A percentile compares a stretch with the other conserved stretches of the same genome.
These are phyloP conservation scores for Umbelopsis isabellina DNA, from an alignment of 192 early-diverging fungal genomes.

Conservation along the genomic window DNA sequence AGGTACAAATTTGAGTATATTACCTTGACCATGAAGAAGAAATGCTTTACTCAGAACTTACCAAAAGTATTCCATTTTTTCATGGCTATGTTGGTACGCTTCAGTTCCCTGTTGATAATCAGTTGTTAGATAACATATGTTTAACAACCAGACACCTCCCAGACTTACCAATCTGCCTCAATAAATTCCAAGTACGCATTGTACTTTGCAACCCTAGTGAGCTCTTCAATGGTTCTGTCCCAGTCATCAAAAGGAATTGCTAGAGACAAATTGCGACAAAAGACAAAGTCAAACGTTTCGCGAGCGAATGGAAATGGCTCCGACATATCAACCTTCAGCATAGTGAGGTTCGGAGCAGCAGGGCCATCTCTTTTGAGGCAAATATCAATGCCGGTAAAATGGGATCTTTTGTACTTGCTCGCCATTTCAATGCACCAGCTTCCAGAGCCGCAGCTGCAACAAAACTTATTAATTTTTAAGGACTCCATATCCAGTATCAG, in stretches of 20 bases:
- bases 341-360: conserved; percentile 5
- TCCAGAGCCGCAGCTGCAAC: conserved; percentile 33
- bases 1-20: background rate
- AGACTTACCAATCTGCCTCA: conserved; percentile 24
- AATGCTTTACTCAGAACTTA: background rate
- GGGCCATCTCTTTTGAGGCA: conserved; percentile 12
- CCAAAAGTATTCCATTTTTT: conserved; percentile 14
- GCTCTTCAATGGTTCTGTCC: background rate
- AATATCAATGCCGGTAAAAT: conserved; percentile 30
- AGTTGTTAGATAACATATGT: background rate
- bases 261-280: conserved; percentile 22
- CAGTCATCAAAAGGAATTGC: conserved; percentile 19
- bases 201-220: conserved; percentile 20
- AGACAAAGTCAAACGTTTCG: conserved; percentile 32
- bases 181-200: conserved; percentile 20
- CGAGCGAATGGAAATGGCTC: conserved; percentile 17
- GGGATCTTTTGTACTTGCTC: conserved; percentile 26
- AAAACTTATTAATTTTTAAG: background rate
- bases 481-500: too few relatives aligned
- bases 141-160: too few relatives aligned
- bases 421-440: conserved; percentile 45
- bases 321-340: conserved; percentile 4
- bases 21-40: background rate
- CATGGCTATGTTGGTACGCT: background rate
- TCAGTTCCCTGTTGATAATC: background rate